Conservation (phyloP, 768 basidiomycete species). For the Boletus coccyginus region DNA sequence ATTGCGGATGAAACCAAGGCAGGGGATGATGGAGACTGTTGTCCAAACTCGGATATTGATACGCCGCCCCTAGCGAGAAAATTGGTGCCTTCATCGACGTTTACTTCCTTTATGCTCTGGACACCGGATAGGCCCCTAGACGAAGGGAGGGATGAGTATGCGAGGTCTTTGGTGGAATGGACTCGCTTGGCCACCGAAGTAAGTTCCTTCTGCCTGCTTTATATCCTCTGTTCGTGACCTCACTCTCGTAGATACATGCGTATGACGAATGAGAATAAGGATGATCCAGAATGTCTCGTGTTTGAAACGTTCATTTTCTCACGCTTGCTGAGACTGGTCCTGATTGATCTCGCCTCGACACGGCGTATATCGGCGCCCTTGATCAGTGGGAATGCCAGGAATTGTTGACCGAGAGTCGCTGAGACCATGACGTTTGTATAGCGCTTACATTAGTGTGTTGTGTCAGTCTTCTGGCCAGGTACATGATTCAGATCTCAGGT, state of each 20-base stretch:
- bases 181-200: slow-evolving; percentile 62
- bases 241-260: slow-evolving; percentile 23
- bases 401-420: no score
- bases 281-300: not conserved
- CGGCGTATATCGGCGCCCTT: no score
- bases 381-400: no score
- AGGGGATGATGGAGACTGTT: slow-evolving; percentile 24
- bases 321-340: no score
- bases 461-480: no score
- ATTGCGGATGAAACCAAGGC: slow-evolving; percentile 26
- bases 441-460: no score
- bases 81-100: slow-evolving; percentile 51
- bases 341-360: no score
- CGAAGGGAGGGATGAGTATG: slow-evolving; percentile 69
- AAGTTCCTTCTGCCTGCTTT: slow-evolving; percentile 10
- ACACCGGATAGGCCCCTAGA: slow-evolving; percentile 69
- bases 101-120: slow-evolving; percentile 74
- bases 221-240: not conserved
- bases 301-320: not conserved
- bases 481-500: no score
- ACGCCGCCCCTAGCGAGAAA: slow-evolving; percentile 23
- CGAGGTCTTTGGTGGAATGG: slow-evolving; percentile 70
- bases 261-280: slow-evolving; percentile 16
- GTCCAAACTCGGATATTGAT: not conserved
- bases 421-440: no score